phyloP scores from a whole-genome alignment of 768 basidiomycete species.

The Hygrophorus pudorinus region DNA sequence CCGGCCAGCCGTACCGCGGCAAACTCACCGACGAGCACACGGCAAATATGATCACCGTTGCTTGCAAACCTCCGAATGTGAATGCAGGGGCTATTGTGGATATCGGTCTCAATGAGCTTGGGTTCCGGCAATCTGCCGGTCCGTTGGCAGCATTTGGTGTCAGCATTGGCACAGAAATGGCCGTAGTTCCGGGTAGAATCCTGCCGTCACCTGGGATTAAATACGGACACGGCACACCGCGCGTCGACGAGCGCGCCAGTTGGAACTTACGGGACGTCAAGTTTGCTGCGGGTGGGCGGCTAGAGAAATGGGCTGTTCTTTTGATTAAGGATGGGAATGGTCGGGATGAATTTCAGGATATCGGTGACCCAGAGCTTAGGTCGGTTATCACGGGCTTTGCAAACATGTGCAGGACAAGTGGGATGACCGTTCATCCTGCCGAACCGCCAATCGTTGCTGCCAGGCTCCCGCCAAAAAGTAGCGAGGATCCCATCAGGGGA shows the following conservation, averaged over 20 bases:
- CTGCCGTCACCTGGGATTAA: conserved; percentile 50
- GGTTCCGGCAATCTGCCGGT: conserved; percentile 32
- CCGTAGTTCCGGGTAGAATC: conserved; percentile 60
- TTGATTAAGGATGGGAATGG: conserved; percentile 49
- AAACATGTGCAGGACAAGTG: conserved; percentile 51
- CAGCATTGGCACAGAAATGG: conserved; percentile 50
- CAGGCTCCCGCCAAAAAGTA: conserved; percentile 39
- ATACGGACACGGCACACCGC: conserved; percentile 40
- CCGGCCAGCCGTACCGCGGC: conserved; percentile 61
- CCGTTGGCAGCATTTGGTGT: conserved; percentile 53
- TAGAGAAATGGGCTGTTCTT: conserved; percentile 61
- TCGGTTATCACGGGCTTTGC: conserved; percentile 41
- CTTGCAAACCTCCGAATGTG: conserved; percentile 60
- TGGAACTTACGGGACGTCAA: conserved; percentile 69
- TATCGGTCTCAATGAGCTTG: conserved; percentile 53
- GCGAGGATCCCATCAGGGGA: conserved; percentile 44
- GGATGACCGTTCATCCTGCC: conserved; percentile 40
- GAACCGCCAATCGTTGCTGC: conserved; percentile 31
- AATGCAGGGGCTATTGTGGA: conserved; percentile 57
- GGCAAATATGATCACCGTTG: conserved; percentile 58
- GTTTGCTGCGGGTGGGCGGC: conserved; percentile 45
- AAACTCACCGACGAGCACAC: conserved; percentile 64
- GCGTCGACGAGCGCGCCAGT: conserved; percentile 53
- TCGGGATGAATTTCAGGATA: conserved; percentile 49
- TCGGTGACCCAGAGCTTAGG: conserved; percentile 44